A percentile compares a stretch with the other conserved stretches of the same genome.
phyloP scores from a whole-genome alignment of 805 yeast species.

The Yarrowia divulgata region DNA sequence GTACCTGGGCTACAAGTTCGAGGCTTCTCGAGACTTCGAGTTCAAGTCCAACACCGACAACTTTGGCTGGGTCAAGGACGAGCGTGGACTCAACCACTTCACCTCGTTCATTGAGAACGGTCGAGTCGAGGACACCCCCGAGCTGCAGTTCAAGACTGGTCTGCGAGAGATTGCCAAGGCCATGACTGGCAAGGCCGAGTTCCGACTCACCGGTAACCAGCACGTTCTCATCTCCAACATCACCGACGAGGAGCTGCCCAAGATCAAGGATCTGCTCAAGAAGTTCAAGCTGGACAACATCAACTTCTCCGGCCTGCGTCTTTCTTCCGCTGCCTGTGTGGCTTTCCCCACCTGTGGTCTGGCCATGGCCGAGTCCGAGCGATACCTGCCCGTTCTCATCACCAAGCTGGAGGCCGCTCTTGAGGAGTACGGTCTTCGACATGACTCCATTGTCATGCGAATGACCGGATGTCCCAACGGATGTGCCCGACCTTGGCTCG shows the following conservation, averaged over 20 bases:
- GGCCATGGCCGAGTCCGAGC: slow-evolving; percentile 98
- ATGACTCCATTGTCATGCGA: slow-evolving; percentile 93
- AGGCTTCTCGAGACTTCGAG: slow-evolving; percentile 71
- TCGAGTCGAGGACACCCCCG: slow-evolving; percentile 91
- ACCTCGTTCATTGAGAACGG: slow-evolving; percentile 96
- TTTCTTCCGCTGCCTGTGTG: slow-evolving; percentile 95
- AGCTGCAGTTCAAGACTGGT: slow-evolving; percentile 88
- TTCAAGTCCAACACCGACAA: slow-evolving; percentile 88
- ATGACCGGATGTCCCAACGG: slow-evolving; percentile 99
- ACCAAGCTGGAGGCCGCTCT: slow-evolving; percentile 82
- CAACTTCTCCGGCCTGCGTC: slow-evolving; percentile 79
- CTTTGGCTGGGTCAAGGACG: slow-evolving; percentile 92
- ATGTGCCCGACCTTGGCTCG: slow-evolving; percentile 98
- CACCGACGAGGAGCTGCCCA: slow-evolving; percentile 68
- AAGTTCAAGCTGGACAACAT: slow-evolving; percentile 85
- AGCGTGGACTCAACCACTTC: slow-evolving; percentile 80
- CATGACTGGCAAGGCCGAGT: slow-evolving; percentile 68
- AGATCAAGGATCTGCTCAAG: slow-evolving; percentile 68
- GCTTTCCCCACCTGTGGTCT: slow-evolving; percentile 98
- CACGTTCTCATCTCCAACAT: slow-evolving; percentile 81
- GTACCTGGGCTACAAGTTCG: slow-evolving; percentile 76
- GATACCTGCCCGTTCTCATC: slow-evolving; percentile 84
- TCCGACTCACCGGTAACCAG: slow-evolving; percentile 95
- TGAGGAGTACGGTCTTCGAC: slow-evolving; percentile 91
- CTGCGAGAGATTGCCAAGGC: slow-evolving; percentile 77